phyloP scores from a whole-genome alignment of 768 basidiomycete species.

The Calocybe gangraenosa region DNA sequence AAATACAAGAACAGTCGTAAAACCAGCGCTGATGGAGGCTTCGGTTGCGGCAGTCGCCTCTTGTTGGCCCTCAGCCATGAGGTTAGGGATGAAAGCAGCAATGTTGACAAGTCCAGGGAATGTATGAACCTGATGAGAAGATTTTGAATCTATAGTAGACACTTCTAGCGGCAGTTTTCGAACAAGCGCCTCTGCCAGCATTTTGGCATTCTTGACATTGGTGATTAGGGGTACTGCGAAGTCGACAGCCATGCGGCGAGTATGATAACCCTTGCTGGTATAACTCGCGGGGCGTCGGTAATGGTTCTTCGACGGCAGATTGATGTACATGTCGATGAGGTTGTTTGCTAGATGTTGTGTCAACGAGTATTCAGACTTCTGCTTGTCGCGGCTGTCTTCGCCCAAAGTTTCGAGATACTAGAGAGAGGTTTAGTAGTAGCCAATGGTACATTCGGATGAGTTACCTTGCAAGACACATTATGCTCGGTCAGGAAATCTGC shows the following conservation, averaged over 20 bases:
- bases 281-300: conserved; percentile 97
- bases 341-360: conserved; percentile 96
- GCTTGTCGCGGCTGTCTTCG: conserved; percentile 66
- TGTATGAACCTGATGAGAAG: conserved; percentile 82
- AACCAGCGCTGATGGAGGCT: conserved; percentile 85
- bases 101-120: conserved; percentile 94
- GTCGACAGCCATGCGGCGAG: conserved; percentile 98
- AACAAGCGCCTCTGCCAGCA: conserved; percentile 89
- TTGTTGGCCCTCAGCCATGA: conserved; percentile 48
- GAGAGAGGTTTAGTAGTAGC: conserved; percentile 3
- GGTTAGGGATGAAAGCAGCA: conserved; percentile 76
- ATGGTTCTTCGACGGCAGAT: conserved; percentile 95
- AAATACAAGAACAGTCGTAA: conserved; percentile 79
- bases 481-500: conserved; percentile 98
- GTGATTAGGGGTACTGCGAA: conserved; percentile 97
- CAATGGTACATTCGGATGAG: not conserved
- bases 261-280: conserved; percentile 93
- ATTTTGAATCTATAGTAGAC: conserved; percentile 89
- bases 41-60: conserved; percentile 69
- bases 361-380: conserved; percentile 97
- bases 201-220: conserved; percentile 97
- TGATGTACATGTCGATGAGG: conserved; percentile 99
- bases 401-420: conserved; percentile 89
- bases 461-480: conserved; percentile 91
- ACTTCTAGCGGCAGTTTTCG: conserved; percentile 90